These are phyloP conservation scores for Xerocomus cyaneibrunnescens DNA, from an alignment of 1,284 basidiomycete species.

Conservation along the genomic window DNA sequence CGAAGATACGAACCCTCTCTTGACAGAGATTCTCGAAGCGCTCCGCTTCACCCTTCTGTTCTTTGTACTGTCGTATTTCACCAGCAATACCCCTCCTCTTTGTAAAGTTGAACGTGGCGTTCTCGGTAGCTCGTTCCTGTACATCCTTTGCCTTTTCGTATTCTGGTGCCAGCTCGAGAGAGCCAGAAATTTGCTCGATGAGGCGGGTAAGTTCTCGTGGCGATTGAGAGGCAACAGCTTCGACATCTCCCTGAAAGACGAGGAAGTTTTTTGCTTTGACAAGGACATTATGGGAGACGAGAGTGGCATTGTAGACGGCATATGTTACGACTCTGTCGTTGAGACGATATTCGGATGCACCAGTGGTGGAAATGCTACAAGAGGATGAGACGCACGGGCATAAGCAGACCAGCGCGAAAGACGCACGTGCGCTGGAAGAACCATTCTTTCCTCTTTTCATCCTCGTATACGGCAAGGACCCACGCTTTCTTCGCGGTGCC, in stretches of 20 bases:
- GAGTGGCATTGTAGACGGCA: constrained; percentile 81
- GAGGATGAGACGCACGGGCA: constrained; percentile 4
- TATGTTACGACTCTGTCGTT: constrained; percentile 81
- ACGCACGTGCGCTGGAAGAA: constrained; percentile 87
- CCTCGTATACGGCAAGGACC: constrained; percentile 91
- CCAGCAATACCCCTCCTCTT: constrained; percentile 91
- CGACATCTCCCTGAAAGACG: constrained; percentile 99
- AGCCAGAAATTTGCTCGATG: constrained; percentile 95
- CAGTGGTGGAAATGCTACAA: constrained; percentile 80
- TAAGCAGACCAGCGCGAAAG: not conserved
- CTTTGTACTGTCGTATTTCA: constrained; percentile 97
- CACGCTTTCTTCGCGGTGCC: constrained; percentile 90
- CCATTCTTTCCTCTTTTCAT: constrained; percentile 79
- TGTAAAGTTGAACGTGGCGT: constrained; percentile 91
- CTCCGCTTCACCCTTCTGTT: constrained; percentile 94
- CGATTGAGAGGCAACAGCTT: constrained; percentile 95
- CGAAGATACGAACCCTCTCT: constrained; percentile 54
- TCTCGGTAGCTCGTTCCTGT: constrained; percentile 90
- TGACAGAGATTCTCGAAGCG: constrained; percentile 79
- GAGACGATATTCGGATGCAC: constrained; percentile 86
- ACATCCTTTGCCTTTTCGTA: constrained; percentile 89
- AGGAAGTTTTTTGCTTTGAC: constrained; percentile 99
- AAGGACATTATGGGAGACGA: constrained; percentile 90
- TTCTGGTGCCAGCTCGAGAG: constrained; percentile 83
- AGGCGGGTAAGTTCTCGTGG: constrained; percentile 87